Conservation (phyloP, 2,329 filamentous ascomycete genomes). For the Beauveria sp. region DNA sequence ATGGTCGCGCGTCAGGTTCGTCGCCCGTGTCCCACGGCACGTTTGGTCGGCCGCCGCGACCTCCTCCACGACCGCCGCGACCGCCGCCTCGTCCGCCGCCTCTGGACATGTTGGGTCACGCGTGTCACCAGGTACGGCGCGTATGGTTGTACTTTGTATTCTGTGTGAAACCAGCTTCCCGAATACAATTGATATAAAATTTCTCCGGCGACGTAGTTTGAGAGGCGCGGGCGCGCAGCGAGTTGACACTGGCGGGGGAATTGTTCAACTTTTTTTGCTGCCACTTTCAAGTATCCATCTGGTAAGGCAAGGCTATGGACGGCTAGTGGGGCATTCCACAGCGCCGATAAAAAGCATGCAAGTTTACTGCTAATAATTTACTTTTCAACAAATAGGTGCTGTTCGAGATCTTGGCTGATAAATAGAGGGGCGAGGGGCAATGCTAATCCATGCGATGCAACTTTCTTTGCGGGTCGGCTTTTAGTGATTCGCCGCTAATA, state of each 20-base stretch:
- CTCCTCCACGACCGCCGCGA: constrained; percentile 41
- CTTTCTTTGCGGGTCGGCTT: too few relatives aligned
- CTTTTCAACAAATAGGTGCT: too few relatives aligned
- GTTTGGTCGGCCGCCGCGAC: constrained; percentile 37
- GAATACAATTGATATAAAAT: not conserved
- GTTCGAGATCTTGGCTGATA: too few relatives aligned
- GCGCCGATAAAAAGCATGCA: not conserved
- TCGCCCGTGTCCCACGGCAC: constrained; percentile 47
- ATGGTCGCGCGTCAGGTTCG: constrained; percentile 49
- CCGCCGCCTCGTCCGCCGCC: constrained; percentile 45
- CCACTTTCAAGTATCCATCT: not conserved
- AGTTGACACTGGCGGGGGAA: not conserved
- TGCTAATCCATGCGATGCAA: too few relatives aligned
- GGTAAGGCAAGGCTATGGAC: not conserved
- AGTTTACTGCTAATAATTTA: too few relatives aligned
- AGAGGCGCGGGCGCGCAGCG: not conserved
- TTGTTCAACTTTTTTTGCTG: not conserved
- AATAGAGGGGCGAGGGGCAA: too few relatives aligned
- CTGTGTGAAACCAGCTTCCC: not conserved
- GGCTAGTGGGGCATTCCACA: not conserved
- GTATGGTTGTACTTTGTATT: not conserved
- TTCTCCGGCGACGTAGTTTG: not conserved
- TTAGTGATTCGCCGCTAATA: too few relatives aligned
- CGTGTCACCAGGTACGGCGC: not conserved
- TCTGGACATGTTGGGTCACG: constrained; percentile 36